Evolutionary conservation across 2,329 filamentous ascomycete species (phyloP), one percentile per base, ranked within the genome.

Genomic region (Diplodia mutila): DNA sequence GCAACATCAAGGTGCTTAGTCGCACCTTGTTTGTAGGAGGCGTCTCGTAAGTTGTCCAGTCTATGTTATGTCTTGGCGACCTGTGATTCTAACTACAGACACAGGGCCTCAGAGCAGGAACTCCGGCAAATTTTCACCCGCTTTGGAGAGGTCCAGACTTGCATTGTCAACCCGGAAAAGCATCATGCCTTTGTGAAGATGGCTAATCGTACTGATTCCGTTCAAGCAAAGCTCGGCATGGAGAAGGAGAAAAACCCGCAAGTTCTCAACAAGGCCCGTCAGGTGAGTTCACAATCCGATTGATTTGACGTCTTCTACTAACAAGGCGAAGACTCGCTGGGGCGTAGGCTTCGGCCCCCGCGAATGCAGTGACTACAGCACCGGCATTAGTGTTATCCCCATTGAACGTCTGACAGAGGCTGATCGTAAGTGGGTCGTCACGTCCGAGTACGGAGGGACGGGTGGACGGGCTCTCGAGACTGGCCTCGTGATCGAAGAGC

Each of bases 161-260:
- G 94, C 80, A 99, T 99, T 71, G 94, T 97, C 72, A 98, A 99
- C 82, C 91, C 93, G 75, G 95, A 99, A 76, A 99, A 98, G 82
- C 91, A 95, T 21, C 95, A 99, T 79, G 95, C 95, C 6, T 99
- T 99, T 78, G 94, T 99, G 75, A 99, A 99, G 82, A 99, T 99
- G 95, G 87, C 95, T 72, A 95, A 88, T 70, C 92, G 96, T 46
- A 86, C 88, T 70, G 93, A 97, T 79, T 94, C 95, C 16, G 86
- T 97, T 68, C 83, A 79, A 70, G 95, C 95, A 61, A 96, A 96
- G 77, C 87, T 91, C 46, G 92, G 89, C 63, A 97, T 98, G 89
- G 94, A 97, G 78, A 89, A 89, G 64, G 87, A 89, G 69, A 88
- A 91, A 70, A 86, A 89, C 68, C 85, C 90, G 5, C 90, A 92